Conservation (phyloP, 2,329 filamentous ascomycete species). For the Aspergillus jensenii region DNA sequence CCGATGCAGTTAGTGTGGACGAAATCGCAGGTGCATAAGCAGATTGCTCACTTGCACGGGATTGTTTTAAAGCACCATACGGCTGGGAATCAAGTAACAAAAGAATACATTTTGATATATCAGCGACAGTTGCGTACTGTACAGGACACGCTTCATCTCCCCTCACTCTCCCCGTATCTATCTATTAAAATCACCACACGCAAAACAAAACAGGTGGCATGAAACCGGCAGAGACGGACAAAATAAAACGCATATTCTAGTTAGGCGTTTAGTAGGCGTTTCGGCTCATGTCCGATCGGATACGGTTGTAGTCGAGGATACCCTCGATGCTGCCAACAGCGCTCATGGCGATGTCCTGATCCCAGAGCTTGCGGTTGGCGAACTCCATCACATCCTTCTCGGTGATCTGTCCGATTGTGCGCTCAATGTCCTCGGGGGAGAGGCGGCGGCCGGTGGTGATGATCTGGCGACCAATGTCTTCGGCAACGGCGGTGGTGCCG, state of each 20-base stretch:
- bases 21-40: neutral
- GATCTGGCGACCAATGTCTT: conserved; percentile 98
- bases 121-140: conserved; percentile 34
- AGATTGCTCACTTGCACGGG: too few species aligned
- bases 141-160: conserved; percentile 29
- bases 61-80: too few species aligned
- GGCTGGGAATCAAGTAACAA: conserved; percentile 3
- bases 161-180: conserved; percentile 22
- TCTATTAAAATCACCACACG: conserved; percentile 28
- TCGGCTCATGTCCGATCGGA: conserved; percentile 81
- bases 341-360: conserved; percentile 91
- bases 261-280: conserved; percentile 50
- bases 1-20: neutral
- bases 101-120: conserved; percentile 33
- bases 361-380: conserved; percentile 92
- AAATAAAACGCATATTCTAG: conserved; percentile 20
- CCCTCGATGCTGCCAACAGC: conserved; percentile 93
- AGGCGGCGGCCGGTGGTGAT: conserved; percentile 93
- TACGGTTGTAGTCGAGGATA: conserved; percentile 54
- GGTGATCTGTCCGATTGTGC: conserved; percentile 81
- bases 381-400: conserved; percentile 98
- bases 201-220: conserved; percentile 15
- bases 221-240: conserved; percentile 3
- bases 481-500: conserved; percentile 93
- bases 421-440: conserved; percentile 91